Conservation (phyloP, 768 basidiomycete species). For the Suillus decipiens region DNA sequence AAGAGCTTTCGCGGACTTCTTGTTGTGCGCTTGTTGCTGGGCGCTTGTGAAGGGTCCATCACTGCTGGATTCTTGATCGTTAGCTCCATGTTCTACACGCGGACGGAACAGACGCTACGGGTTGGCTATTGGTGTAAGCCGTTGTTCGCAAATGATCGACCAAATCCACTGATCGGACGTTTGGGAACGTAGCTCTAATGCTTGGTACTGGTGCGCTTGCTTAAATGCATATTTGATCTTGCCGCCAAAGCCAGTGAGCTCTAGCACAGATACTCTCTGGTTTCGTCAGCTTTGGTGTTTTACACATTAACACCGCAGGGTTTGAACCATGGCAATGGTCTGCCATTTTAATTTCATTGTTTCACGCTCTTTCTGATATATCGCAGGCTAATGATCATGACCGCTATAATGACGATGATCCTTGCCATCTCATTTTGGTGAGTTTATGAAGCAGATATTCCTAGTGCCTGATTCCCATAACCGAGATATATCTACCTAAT, state of each 20-base stretch:
- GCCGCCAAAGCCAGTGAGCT: background rate
- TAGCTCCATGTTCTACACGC: background rate
- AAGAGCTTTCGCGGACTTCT: background rate
- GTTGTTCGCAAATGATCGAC: background rate
- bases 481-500: background rate
- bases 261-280: background rate
- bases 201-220: background rate
- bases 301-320: background rate
- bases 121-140: background rate
- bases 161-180: background rate
- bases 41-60: background rate
- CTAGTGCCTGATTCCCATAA: background rate
- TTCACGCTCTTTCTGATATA: constrained; percentile 13
- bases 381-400: constrained; percentile 62
- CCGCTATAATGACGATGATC: constrained; percentile 53
- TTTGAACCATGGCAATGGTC: constrained; percentile 1
- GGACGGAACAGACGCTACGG: background rate
- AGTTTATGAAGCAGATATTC: constrained; percentile 12
- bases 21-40: background rate
- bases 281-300: background rate
- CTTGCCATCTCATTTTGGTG: constrained; percentile 54
- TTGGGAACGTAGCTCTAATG: background rate
- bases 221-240: background rate
- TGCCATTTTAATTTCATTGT: background rate
- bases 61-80: background rate